Percentiles rank a stretch among this genome's conserved stretches.
Evolutionary conservation across 768 basidiomycete genomes (phyloP).

Genomic region (Fomitopsis pulvina): DNA sequence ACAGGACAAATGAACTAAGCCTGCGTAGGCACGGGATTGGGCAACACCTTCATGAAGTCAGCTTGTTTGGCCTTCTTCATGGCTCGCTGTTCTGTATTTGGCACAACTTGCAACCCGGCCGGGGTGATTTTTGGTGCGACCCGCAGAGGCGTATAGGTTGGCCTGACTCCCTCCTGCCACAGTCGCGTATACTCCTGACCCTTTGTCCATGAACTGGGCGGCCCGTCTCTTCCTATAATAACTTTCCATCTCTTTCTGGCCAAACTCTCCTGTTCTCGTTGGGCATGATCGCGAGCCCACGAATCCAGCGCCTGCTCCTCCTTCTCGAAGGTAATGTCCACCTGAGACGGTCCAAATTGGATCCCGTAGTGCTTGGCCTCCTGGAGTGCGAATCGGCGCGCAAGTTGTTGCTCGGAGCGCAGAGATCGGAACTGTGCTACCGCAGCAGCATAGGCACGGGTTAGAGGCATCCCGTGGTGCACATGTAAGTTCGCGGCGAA

Average conservation of each 20-base stretch:
- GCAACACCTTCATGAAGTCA: not conserved
- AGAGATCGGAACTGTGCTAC: constrained; percentile 85
- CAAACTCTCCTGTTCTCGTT: constrained; percentile 50
- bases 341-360: constrained; percentile 51
- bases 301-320: constrained; percentile 57
- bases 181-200: constrained; percentile 66
- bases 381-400: constrained; percentile 65
- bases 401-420: constrained; percentile 76
- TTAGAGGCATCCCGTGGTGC: constrained; percentile 54
- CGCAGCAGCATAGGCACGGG: constrained; percentile 73
- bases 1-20: too few species aligned
- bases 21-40: too few species aligned
- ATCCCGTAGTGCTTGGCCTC: constrained; percentile 79
- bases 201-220: constrained; percentile 56
- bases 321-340: constrained; percentile 52
- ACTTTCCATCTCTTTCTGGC: constrained; percentile 77
- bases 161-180: constrained; percentile 65
- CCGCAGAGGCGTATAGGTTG: constrained; percentile 54
- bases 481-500: constrained; percentile 78
- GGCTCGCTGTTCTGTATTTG: constrained; percentile 2
- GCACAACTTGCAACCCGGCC: constrained; percentile 5
- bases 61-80: not conserved
- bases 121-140: constrained; percentile 31
- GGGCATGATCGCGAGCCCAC: constrained; percentile 52
- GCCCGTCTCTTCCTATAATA: constrained; percentile 20